phyloP scores from a whole-genome alignment of 176 grass and related monocot species.

The Oryza coarctata region DNA sequence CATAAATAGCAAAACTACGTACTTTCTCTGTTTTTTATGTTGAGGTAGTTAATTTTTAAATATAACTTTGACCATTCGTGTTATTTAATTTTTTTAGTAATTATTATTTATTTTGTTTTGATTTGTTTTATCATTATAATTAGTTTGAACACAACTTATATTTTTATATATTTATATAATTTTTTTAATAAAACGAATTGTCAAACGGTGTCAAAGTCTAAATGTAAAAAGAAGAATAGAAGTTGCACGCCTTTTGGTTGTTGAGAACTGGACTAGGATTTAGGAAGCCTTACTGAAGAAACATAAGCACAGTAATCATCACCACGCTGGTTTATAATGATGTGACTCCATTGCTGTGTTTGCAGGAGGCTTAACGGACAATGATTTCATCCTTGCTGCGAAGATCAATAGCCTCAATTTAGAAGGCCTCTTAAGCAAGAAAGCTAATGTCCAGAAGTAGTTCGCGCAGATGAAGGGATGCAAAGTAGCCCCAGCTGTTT shows the following conservation, averaged over 20 bases:
- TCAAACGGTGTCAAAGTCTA: too few species aligned
- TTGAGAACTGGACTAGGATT: too few species aligned
- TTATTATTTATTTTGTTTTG: too few species aligned
- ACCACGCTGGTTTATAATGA: conserved; percentile 5
- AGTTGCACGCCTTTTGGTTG: not conserved
- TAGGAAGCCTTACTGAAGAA: not conserved
- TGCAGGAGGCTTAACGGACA: conserved; percentile 79
- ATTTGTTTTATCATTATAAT: too few species aligned
- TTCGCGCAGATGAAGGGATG: not conserved
- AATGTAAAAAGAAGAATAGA: not conserved
- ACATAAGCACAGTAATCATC: not conserved
- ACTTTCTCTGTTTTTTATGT: too few species aligned
- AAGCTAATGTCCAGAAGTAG: conserved; percentile 32
- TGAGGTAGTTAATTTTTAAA: too few species aligned
- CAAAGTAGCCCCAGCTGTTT: not conserved
- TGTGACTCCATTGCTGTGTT: conserved; percentile 13
- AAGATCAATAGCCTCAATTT: conserved; percentile 74
- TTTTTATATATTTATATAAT: too few species aligned
- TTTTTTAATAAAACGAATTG: too few species aligned
- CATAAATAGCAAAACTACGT: not conserved
- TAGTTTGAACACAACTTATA: too few species aligned
- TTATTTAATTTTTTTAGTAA: too few species aligned
- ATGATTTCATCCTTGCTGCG: conserved; percentile 86
- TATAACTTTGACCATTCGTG: too few species aligned
- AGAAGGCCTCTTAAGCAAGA: conserved; percentile 63